Conservation (phyloP, 2,329 filamentous ascomycete genomes). For the Colletotrichum liaoningense region DNA sequence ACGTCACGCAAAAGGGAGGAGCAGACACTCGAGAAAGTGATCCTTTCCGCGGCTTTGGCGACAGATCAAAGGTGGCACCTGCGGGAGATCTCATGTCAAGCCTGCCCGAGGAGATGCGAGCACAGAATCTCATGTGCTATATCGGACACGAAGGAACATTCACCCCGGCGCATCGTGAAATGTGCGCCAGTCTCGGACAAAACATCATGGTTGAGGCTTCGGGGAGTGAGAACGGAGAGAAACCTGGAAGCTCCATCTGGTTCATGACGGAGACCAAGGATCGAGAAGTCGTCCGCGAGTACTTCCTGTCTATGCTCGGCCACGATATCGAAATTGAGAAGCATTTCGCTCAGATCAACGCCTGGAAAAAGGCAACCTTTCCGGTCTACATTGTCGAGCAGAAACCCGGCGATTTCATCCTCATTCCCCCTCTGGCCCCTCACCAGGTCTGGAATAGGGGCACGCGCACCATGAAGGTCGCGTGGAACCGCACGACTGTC, state of each 20-base stretch:
- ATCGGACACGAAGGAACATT: conserved; percentile 98
- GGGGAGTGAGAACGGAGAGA: conserved; percentile 76
- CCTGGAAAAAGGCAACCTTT: conserved; percentile 95
- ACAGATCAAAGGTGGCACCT: conserved; percentile 68
- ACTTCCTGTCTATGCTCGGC: conserved; percentile 91
- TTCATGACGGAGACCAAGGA: conserved; percentile 99
- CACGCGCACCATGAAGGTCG: conserved; percentile 95
- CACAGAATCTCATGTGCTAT: conserved; percentile 98
- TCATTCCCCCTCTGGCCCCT: conserved; percentile 91
- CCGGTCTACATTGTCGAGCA: conserved; percentile 95
- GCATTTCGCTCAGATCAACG: conserved; percentile 94
- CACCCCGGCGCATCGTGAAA: conserved; percentile 94
- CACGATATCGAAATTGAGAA: conserved; percentile 98
- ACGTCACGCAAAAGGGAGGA: conserved; percentile 62
- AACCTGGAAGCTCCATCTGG: conserved; percentile 92
- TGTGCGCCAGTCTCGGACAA: conserved; percentile 96
- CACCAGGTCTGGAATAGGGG: conserved; percentile 99
- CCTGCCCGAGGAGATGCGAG: conserved; percentile 86
- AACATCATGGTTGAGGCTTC: conserved; percentile 99
- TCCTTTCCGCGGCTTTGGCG: conserved; percentile 58
- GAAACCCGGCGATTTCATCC: conserved; percentile 88
- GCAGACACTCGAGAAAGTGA: conserved; percentile 39
- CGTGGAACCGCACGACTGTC: conserved; percentile 95
- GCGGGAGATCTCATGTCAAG: conserved; percentile 96
- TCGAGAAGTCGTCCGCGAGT: conserved; percentile 88